Percentiles rank a stretch among this genome's conserved stretches.
These are phyloP conservation scores for Onygenales sp. DNA, from an alignment of 2,329 filamentous ascomycete species.

Conservation along the genomic window DNA sequence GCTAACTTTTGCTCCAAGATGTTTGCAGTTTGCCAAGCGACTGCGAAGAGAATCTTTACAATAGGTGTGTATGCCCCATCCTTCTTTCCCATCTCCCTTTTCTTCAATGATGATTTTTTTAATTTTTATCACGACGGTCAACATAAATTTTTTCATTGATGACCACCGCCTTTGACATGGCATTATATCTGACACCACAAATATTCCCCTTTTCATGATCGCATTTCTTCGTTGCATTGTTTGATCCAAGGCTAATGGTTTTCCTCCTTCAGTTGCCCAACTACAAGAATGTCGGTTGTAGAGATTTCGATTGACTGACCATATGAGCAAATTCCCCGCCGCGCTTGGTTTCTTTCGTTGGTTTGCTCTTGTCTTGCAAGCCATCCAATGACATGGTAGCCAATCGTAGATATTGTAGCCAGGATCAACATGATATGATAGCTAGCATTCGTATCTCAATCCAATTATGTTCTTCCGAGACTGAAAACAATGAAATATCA, in stretches of 20 bases:
- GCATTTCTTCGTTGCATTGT: not conserved
- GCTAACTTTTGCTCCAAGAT: not conserved
- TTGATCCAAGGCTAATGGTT: not conserved
- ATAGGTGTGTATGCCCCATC: slow-evolving; percentile 9
- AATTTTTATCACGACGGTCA: slow-evolving; percentile 73
- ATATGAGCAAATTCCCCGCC: no score
- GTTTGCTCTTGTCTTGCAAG: no score
- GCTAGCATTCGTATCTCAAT: no score
- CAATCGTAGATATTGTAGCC: no score
- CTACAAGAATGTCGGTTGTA: no score
- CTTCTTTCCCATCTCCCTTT: slow-evolving; percentile 9
- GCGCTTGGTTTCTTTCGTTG: no score
- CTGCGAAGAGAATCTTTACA: not conserved
- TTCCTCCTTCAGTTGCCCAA: not conserved
- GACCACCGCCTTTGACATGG: slow-evolving; percentile 70
- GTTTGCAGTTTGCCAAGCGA: not conserved
- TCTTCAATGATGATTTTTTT: slow-evolving; percentile 57
- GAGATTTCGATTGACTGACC: no score
- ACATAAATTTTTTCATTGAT: slow-evolving; percentile 70
- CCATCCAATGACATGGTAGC: no score
- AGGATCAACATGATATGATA: no score
- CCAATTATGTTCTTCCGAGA: no score
- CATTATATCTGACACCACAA: slow-evolving; percentile 32
- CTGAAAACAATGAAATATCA: no score
- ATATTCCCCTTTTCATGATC: not conserved